Conservation (phyloP, 306 rosid genomes). For the Crataegus laevigata region DNA sequence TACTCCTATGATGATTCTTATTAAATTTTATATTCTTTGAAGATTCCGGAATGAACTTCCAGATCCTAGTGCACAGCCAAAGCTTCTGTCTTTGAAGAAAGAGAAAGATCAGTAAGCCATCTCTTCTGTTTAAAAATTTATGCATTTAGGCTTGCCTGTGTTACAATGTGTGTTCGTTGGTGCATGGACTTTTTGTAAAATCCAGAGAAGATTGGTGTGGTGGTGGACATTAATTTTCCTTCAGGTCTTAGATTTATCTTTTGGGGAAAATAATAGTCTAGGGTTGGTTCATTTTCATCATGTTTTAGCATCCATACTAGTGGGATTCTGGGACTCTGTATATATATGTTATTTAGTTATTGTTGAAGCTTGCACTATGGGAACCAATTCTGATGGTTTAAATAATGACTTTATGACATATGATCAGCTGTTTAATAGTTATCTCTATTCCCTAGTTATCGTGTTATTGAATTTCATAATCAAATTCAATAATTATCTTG, state of each 20-base stretch:
- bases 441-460: not conserved
- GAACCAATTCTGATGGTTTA: not conserved
- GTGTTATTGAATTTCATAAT: not conserved
- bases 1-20: conserved; percentile 20
- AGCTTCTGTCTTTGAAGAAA: conserved; percentile 80
- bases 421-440: not conserved
- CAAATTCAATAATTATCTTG: conserved; percentile 1
- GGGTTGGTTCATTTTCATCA: not conserved
- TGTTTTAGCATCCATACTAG: not conserved
- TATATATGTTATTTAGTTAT: not conserved
- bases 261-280: not conserved
- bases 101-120: conserved; percentile 84
- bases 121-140: conserved; percentile 2
- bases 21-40: conserved; percentile 20
- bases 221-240: conserved; percentile 7
- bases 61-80: conserved; percentile 97
- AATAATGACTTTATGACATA: not conserved
- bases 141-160: conserved; percentile 1
- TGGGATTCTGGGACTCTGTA: not conserved
- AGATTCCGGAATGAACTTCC: conserved; percentile 99
- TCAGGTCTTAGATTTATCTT: not conserved
- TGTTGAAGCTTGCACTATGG: not conserved
- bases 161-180: not conserved
- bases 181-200: not conserved
- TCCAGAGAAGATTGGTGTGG: not conserved